A percentile compares a stretch with the other conserved stretches of the same genome.
These are phyloP conservation scores for Iris pallida DNA, from an alignment of 116 monocot species.

Conservation along the genomic window DNA sequence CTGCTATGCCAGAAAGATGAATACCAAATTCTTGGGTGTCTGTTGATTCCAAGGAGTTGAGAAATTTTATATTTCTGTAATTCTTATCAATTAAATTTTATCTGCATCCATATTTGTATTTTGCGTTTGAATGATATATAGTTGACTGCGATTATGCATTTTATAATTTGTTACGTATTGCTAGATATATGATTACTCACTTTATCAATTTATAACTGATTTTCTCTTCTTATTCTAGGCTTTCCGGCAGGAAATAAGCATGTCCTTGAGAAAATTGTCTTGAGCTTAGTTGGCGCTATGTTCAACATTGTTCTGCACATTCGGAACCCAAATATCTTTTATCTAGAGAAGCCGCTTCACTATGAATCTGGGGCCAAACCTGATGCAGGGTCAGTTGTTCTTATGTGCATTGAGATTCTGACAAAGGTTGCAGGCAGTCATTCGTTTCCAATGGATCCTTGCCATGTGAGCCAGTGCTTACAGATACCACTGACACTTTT, in stretches of 20 bases:
- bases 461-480: conserved; percentile 58
- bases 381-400: conserved; percentile 71
- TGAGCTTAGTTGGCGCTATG: conserved; percentile 45
- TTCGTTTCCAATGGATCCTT: conserved; percentile 48
- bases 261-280: conserved; percentile 40
- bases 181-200: background rate
- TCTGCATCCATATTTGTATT: background rate
- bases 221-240: conserved; percentile 11
- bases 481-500: conserved; percentile 65
- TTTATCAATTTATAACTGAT: background rate
- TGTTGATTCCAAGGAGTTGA: too few species aligned
- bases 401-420: conserved; percentile 84
- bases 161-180: background rate
- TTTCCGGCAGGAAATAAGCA: conserved; percentile 48
- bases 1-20: background rate
- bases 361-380: conserved; percentile 29
- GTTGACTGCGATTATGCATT: background rate
- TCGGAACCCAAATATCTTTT: conserved; percentile 55
- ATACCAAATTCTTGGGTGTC: too few species aligned
- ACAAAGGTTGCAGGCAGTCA: conserved; percentile 53
- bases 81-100: background rate
- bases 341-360: conserved; percentile 14
- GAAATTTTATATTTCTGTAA: background rate
- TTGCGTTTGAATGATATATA: background rate
- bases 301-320: conserved; percentile 80